A percentile compares a stretch with the other conserved stretches of the same genome.
Conservation (phyloP, 1,284 basidiomycete species). For the Golubevia pallescens region DNA sequence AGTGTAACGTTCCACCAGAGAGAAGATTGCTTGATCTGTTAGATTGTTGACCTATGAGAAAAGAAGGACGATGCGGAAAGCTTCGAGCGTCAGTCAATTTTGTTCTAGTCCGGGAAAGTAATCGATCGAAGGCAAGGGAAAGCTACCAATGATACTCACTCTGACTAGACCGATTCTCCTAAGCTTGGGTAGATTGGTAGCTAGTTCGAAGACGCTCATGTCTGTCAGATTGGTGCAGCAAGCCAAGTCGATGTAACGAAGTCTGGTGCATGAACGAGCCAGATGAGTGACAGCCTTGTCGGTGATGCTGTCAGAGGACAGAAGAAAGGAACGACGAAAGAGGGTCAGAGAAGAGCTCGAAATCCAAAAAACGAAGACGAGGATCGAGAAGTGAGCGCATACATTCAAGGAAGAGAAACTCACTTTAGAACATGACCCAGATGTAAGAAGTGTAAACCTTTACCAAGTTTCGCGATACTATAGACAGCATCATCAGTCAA, state of each 20-base stretch:
- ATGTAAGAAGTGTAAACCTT: constrained; percentile 92
- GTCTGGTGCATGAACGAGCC: constrained; percentile 84
- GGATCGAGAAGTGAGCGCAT: neutral
- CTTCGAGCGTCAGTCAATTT: neutral
- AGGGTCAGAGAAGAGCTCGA: neutral
- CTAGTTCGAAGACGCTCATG: constrained; percentile 88
- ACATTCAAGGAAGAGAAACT: constrained; percentile 24
- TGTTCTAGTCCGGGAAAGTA: too few species aligned
- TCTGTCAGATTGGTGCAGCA: constrained; percentile 90
- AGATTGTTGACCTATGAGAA: constrained; percentile 80
- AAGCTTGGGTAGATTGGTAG: constrained; percentile 81
- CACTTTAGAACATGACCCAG: constrained; percentile 81
- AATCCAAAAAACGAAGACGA: neutral
- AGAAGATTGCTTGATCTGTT: constrained; percentile 89
- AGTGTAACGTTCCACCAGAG: constrained; percentile 76
- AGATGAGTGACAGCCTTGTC: constrained; percentile 85
- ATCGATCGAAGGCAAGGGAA: too few species aligned
- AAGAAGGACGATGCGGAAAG: neutral
- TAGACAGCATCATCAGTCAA: constrained; percentile 86
- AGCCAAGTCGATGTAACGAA: constrained; percentile 95
- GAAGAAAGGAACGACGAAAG: neutral
- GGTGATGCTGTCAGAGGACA: constrained; percentile 73
- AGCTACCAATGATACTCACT: constrained; percentile 67
- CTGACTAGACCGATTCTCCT: constrained; percentile 93
- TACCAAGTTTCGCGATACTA: constrained; percentile 84